Percentiles rank a stretch among this genome's conserved stretches.
phyloP scores from a whole-genome alignment of 805 yeast species.

The Starmerella etchellsii region DNA sequence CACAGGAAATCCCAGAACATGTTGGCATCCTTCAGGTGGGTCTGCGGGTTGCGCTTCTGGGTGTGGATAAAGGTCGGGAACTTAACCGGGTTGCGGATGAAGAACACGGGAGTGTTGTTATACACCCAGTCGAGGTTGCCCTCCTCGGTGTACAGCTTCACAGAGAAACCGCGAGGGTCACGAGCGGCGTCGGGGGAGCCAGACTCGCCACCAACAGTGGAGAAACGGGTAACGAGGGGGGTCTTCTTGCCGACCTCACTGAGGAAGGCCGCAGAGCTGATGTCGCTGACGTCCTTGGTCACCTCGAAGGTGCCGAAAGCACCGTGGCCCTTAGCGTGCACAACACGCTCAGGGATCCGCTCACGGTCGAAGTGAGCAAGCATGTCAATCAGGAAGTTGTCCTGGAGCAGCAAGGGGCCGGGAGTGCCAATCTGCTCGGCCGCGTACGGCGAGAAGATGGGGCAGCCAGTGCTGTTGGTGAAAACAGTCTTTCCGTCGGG shows the following conservation, averaged over 20 bases:
- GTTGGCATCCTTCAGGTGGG: conserved; percentile 43
- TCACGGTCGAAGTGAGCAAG: conserved; percentile 52
- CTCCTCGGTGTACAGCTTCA: conserved; percentile 53
- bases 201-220: conserved; percentile 58
- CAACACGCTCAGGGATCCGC: conserved; percentile 55
- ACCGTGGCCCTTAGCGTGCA: conserved; percentile 56
- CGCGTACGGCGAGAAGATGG: conserved; percentile 43
- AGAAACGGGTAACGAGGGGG: conserved; percentile 44
- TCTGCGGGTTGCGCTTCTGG: conserved; percentile 56
- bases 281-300: conserved; percentile 44
- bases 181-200: conserved; percentile 56
- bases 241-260: conserved; percentile 70
- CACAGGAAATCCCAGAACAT: conserved; percentile 46
- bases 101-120: conserved; percentile 59
- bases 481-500: conserved; percentile 25
- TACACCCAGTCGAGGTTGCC: conserved; percentile 62
- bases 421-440: conserved; percentile 40
- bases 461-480: conserved; percentile 44
- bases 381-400: conserved; percentile 42
- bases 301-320: conserved; percentile 47
- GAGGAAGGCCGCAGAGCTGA: conserved; percentile 41
- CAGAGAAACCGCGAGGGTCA: conserved; percentile 59
- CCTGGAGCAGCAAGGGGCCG: conserved; percentile 50
- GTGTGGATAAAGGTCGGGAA: conserved; percentile 57
- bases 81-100: conserved; percentile 50